A percentile compares a stretch with the other conserved stretches of the same genome.
These are phyloP conservation scores for Termitomyces sp. DNA, from an alignment of 768 basidiomycete species.

Conservation along the genomic window DNA sequence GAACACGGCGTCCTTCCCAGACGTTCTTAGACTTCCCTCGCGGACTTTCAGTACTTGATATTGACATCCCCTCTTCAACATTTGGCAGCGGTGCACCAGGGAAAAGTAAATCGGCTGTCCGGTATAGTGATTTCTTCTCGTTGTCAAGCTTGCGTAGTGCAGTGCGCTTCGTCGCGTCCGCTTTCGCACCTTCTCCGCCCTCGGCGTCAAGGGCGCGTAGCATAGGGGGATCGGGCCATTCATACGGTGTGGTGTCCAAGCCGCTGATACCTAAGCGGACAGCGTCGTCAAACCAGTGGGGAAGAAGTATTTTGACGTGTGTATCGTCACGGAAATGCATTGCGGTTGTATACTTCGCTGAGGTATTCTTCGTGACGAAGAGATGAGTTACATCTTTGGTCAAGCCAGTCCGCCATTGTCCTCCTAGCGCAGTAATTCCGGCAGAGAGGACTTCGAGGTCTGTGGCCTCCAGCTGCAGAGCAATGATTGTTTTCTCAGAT, in stretches of 20 bases:
- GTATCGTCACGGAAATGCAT: constrained; percentile 56
- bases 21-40: constrained; percentile 28
- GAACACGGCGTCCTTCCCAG: constrained; percentile 55
- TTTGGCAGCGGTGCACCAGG: constrained; percentile 17
- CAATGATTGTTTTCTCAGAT: not conserved
- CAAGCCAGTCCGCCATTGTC: constrained; percentile 71
- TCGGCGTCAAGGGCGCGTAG: constrained; percentile 24
- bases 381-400: constrained; percentile 88
- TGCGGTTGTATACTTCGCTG: constrained; percentile 46
- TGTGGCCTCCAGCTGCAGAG: constrained; percentile 43
- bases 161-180: constrained; percentile 15
- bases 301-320: constrained; percentile 66
- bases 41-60: constrained; percentile 6
- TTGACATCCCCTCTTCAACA: not conserved
- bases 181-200: constrained; percentile 11
- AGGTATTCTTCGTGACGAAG: constrained; percentile 52
- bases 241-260: constrained; percentile 50
- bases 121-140: constrained; percentile 25
- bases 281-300: constrained; percentile 90
- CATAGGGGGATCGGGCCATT: constrained; percentile 70
- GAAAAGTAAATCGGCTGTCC: constrained; percentile 24
- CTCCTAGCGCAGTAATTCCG: constrained; percentile 71
- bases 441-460: constrained; percentile 74
- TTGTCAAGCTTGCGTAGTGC: constrained; percentile 21
- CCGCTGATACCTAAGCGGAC: constrained; percentile 49